Percentiles rank a stretch among this genome's conserved stretches.
Evolutionary conservation across 139 green algal species (phyloP).

Genomic region (Coelastrella sp.): DNA sequence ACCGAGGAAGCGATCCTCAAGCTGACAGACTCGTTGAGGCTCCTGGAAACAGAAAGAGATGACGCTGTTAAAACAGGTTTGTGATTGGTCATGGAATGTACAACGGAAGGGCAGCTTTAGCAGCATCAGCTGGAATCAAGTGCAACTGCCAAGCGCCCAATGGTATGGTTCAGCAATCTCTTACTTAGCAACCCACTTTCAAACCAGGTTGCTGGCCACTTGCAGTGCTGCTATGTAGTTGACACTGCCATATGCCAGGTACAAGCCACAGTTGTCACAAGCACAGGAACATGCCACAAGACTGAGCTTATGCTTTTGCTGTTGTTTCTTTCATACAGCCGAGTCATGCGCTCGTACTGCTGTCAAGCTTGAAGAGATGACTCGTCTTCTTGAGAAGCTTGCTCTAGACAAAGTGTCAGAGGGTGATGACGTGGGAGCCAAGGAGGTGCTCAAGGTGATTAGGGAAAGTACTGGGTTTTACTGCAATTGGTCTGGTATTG

Average conservation of each 20-base stretch:
- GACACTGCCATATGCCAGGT: no score
- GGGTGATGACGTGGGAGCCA: conserved; percentile 56
- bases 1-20: not conserved
- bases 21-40: conserved; percentile 47
- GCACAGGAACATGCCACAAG: no score
- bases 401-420: conserved; percentile 59
- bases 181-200: no score
- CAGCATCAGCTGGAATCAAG: no score
- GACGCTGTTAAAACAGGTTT: conserved; percentile 49
- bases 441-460: conserved; percentile 49
- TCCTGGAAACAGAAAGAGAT: conserved; percentile 59
- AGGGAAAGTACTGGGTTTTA: not conserved
- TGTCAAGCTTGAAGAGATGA: conserved; percentile 62
- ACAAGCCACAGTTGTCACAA: no score
- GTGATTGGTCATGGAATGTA: conserved; percentile 39
- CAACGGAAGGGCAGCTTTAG: no score
- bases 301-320: conserved; percentile 17
- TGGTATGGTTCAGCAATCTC: no score
- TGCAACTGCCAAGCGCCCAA: no score
- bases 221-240: no score
- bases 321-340: conserved; percentile 33
- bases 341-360: conserved; percentile 55
- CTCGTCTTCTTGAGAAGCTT: conserved; percentile 48
- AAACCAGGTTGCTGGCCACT: no score
- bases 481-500: no score